Base-by-base conservation (phyloP, 192 early-diverging fungal genomes). In the Chytriomyces hyalinus region DNA sequence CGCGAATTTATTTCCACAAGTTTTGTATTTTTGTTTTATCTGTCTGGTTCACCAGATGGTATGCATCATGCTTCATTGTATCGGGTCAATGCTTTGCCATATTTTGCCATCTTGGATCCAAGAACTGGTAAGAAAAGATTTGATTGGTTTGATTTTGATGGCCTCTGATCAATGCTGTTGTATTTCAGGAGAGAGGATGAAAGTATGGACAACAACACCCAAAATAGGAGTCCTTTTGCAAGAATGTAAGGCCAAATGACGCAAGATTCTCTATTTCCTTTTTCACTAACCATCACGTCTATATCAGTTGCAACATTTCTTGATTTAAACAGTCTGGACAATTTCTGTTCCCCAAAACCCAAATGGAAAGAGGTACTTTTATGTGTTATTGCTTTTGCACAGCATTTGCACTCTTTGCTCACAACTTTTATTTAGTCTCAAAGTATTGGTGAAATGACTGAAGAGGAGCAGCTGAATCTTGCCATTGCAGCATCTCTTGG, bases 41-140 rank as follows among this genome's bases (percentile, higher is more conserved):
- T 83, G 24, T 79, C 83, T 51, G 87, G 92, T 17, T 91, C 87
- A 43, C 67, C 84, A 0, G 94, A 95, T 59, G 95, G 95, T 46
- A 79, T 79, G 20, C 81, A 90, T 64, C 92, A 96, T 75, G 80
- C 24, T 0, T 26, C 24, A 26, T 26, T 26, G 0, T 26, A 26
- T 26, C 0, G 24, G 24, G 24, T 26, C 24, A 26, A 26, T 26
- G 24, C 24, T 26, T 26, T 26, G 24, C 24, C 24, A 26, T 26
- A 26, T 26, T 26, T 26, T 26, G 24, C 24, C 24, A 26, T 26
- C 24, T 26, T 26, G 24, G 24, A 26, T 26, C 24, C 24, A 0
- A 26, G 24, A 26, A 26, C 24, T 26, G 24, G 24, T 26, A 26
- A 26, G 24, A 26, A 26, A 0, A 81, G 7, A 91, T 7, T 17